phyloP scores from a whole-genome alignment of 2,329 filamentous ascomycete species.

The Akanthomyces muscarius region DNA sequence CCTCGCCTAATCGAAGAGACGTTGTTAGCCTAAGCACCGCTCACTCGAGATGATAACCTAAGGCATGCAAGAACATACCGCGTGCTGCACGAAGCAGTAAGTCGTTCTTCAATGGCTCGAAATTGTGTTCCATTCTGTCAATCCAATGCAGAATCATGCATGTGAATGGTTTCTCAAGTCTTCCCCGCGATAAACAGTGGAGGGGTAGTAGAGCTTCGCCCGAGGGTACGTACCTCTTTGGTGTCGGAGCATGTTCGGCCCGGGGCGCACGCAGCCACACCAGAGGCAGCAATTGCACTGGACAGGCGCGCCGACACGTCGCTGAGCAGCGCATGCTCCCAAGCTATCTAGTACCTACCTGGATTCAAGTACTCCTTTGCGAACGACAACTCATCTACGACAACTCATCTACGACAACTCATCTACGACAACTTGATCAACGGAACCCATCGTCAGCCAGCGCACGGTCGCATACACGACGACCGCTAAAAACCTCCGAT shows the following conservation, averaged over 20 bases:
- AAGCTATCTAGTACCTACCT: background rate
- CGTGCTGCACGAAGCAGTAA: conserved; percentile 83
- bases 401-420: no score
- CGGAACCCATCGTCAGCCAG: background rate
- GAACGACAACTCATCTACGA: background rate
- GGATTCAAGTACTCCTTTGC: background rate
- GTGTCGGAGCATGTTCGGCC: conserved; percentile 14
- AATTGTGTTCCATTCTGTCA: conserved; percentile 59
- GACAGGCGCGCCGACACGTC: background rate
- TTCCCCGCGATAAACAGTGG: conserved; percentile 4
- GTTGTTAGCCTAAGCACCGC: background rate
- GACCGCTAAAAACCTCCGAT: background rate
- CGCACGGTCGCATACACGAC: background rate
- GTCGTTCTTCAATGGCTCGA: conserved; percentile 87
- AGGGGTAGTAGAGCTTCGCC: conserved; percentile 6
- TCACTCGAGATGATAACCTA: conserved; percentile 34
- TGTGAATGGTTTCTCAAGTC: conserved; percentile 2
- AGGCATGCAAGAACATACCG: conserved; percentile 51
- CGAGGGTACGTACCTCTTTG: conserved; percentile 8
- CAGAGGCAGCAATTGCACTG: background rate
- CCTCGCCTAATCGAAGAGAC: conserved; percentile 57
- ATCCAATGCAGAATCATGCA: background rate
- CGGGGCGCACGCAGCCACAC: background rate
- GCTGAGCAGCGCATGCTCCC: background rate
- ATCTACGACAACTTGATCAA: background rate